Base-by-base conservation (phyloP, 2,329 filamentous ascomycete genomes). In the Dothistroma pini region DNA sequence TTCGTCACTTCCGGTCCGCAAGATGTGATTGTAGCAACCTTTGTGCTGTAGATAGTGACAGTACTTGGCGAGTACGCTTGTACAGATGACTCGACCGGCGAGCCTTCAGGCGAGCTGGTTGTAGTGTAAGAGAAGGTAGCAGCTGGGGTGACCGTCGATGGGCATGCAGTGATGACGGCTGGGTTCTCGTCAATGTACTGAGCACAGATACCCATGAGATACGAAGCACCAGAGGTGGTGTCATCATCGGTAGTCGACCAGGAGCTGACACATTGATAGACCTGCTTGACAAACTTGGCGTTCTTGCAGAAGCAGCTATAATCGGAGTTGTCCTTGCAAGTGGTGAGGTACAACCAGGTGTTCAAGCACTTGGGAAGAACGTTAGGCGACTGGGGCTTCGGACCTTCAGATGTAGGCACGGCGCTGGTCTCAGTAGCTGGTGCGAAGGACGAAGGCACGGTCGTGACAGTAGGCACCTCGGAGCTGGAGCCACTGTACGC, bases 171-270 rank as follows among this genome's bases (percentile, higher is more conserved):
- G 72, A 91, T 85, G 71, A 97, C 90, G 66, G 83, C 90, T n/a
- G 93, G 91, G 84, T 97, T 96, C 74, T 84, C 70, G 16, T 83
- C 80, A 38, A 91, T 83, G 77, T 88, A 88, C 57, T 83, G 79
- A 60, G 89, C 91, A 80, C 93, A 97, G 78, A 97, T 90, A 75
- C 93, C 93, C 77, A 93, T 88, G 82, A 97, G 89, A 85, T 90
- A 96, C 70, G 84, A 84, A 62, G 95, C 83, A 63, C 91, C 90
- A 69, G 86, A 78, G 58, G 85, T 81, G 69, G 93, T 82, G 73
- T 90, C 84, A 51, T 84, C 80, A 63, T 87, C 83, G 61, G 83
- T 83, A 62, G 83, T 82, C 66, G 87, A 89, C 83, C 92, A 88
- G 60, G 92, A 84, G 71, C 88, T 86, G 69, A 97, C 82, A 79